These are phyloP conservation scores for Porodaedalea pini DNA, from an alignment of 1,284 basidiomycete species.

Conservation along the genomic window DNA sequence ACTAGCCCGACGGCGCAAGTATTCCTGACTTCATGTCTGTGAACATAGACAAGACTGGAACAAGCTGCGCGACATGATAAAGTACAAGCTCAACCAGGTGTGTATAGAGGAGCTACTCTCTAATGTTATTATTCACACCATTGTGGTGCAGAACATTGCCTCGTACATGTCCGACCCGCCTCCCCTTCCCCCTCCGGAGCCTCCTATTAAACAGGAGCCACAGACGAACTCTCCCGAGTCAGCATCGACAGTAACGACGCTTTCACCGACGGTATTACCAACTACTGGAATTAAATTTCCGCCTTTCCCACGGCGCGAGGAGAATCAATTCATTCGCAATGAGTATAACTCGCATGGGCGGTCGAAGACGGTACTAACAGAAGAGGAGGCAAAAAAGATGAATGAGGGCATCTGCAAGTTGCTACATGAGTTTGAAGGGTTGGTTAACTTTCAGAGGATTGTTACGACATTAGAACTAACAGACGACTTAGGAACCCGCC, in stretches of 20 bases:
- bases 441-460: constrained; percentile 28
- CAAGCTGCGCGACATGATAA: constrained; percentile 66
- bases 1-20: constrained; percentile 3
- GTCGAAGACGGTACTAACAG: constrained; percentile 59
- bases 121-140: constrained; percentile 21
- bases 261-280: constrained; percentile 25
- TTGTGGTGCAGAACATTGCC: constrained; percentile 49
- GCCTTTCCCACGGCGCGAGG: constrained; percentile 69
- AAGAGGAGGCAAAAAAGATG: constrained; percentile 59
- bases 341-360: constrained; percentile 49
- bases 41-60: constrained; percentile 68
- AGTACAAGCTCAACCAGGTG: constrained; percentile 65
- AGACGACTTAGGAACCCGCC: constrained; percentile 58
- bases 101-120: constrained; percentile 17
- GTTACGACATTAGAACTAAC: constrained; percentile 18
- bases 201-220: constrained; percentile 10
- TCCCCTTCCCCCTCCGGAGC: constrained; percentile 29
- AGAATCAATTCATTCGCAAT: constrained; percentile 32
- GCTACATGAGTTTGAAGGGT: constrained; percentile 79
- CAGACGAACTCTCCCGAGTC: constrained; percentile 34
- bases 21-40: constrained; percentile 22
- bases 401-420: constrained; percentile 59
- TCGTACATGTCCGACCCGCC: constrained; percentile 51
- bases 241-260: constrained; percentile 15
- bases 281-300: constrained; percentile 72